These are phyloP conservation scores for Puccinia triticina DNA, from an alignment of 1,284 basidiomycete species.

Conservation along the genomic window DNA sequence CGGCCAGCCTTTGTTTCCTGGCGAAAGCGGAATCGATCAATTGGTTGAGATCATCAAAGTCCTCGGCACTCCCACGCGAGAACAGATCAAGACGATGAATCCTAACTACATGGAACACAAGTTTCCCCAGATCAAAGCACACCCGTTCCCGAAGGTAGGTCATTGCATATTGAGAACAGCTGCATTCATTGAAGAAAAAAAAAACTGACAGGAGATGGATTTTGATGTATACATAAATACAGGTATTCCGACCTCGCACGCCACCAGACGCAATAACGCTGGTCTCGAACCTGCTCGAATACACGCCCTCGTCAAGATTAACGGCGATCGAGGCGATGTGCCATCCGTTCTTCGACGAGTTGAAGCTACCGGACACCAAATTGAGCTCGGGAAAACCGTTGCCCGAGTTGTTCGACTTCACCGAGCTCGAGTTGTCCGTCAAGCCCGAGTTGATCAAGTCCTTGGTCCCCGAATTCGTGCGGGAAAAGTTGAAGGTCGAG, in stretches of 20 bases:
- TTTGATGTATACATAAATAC: not conserved
- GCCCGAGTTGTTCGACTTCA: conserved; percentile 93
- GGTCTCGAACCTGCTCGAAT: conserved; percentile 91
- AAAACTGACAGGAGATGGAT: conserved; percentile 53
- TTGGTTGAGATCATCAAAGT: conserved; percentile 99
- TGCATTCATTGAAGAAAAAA: not conserved
- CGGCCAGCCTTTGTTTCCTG: conserved; percentile 96
- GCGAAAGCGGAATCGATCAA: conserved; percentile 99
- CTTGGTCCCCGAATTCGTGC: conserved; percentile 85
- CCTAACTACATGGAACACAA: conserved; percentile 99
- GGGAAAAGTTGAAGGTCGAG: conserved; percentile 76
- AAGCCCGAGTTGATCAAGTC: conserved; percentile 89
- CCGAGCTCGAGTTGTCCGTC: conserved; percentile 84
- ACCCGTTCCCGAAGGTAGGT: conserved; percentile 84
- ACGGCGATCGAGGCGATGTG: conserved; percentile 80
- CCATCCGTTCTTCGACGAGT: conserved; percentile 96
- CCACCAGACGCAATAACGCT: conserved; percentile 93
- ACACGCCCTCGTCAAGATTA: conserved; percentile 89
- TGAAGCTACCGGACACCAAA: conserved; percentile 81
- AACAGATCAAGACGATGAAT: conserved; percentile 99
- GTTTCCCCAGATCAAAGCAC: conserved; percentile 99
- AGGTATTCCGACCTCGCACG: conserved; percentile 98
- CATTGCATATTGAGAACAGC: not conserved
- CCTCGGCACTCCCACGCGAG: conserved; percentile 92
- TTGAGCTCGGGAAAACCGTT: conserved; percentile 98